Evolutionary conservation across 306 rosid species (phyloP).

Genomic region (Bauhinia variegata): DNA sequence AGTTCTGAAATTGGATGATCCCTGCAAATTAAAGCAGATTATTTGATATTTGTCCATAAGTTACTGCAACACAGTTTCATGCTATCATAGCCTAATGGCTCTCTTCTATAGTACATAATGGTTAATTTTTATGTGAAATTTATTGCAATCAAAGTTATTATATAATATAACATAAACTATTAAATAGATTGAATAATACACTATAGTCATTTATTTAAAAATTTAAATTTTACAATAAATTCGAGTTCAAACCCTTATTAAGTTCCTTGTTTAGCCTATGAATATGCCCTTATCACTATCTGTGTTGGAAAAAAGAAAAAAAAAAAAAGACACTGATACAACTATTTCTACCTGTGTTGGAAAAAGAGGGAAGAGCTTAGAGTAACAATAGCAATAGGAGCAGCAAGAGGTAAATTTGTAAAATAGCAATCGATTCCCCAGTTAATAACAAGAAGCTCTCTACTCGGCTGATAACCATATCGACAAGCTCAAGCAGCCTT

Average conservation of each 20-base stretch:
- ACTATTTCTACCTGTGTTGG: constrained; percentile 39
- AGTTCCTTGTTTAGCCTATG: background rate
- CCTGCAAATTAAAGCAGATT: too few species aligned
- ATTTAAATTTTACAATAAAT: too few species aligned
- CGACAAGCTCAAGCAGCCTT: constrained; percentile 36
- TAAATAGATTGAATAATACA: too few species aligned
- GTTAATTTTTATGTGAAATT: constrained; percentile 59
- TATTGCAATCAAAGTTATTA: too few species aligned
- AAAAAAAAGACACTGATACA: too few species aligned
- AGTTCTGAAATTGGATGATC: background rate
- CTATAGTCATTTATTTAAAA: too few species aligned
- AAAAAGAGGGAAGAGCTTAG: constrained; percentile 61
- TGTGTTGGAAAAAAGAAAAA: too few species aligned
- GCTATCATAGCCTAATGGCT: constrained; percentile 62
- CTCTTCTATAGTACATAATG: constrained; percentile 71
- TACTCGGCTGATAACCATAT: constrained; percentile 44
- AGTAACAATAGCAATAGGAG: constrained; percentile 78
- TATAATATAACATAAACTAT: too few species aligned
- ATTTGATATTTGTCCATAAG: background rate
- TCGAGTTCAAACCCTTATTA: constrained; percentile 18
- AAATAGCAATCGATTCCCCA: background rate
- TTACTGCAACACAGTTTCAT: constrained; percentile 17
- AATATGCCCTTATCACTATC: too few species aligned
- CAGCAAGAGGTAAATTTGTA: constrained; percentile 63
- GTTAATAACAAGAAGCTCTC: constrained; percentile 46